Conservation (phyloP, 176 grass and related monocot species). For the Oryza brachyantha region DNA sequence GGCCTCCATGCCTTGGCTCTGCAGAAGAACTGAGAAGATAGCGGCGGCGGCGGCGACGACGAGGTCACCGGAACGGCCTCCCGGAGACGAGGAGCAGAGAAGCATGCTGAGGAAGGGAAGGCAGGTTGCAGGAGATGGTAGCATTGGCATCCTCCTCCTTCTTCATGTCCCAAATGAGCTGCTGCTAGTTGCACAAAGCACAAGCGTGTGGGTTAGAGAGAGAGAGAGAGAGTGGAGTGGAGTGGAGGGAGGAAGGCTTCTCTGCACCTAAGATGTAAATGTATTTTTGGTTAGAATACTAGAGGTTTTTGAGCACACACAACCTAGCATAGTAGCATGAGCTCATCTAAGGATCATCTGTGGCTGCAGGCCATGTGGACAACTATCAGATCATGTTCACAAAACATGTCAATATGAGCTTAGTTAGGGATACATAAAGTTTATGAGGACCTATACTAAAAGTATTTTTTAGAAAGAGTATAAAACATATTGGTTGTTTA, state of each 20-base stretch:
- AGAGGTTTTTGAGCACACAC: constrained; percentile 44
- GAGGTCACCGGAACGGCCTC: constrained; percentile 39
- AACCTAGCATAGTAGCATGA: constrained; percentile 10
- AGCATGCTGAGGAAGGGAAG: constrained; percentile 1
- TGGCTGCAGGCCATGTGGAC: not conserved
- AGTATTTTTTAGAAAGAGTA: not conserved
- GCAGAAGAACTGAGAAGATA: constrained; percentile 36
- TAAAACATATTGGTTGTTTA: not conserved
- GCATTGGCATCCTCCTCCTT: constrained; percentile 43
- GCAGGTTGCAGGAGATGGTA: constrained; percentile 10
- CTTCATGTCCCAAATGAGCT: constrained; percentile 22
- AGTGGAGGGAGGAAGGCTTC: constrained; percentile 12
- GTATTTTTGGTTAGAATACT: constrained; percentile 35
- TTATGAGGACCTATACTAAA: not conserved
- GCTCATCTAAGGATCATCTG: constrained; percentile 35
- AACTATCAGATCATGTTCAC: not conserved
- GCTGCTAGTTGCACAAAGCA: constrained; percentile 18
- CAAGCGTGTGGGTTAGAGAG: constrained; percentile 15
- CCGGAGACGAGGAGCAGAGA: not conserved
- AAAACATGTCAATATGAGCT: not conserved
- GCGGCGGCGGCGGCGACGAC: not conserved
- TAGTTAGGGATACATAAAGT: too few species aligned
- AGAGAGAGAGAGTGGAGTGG: not conserved
- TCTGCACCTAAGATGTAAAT: constrained; percentile 33
- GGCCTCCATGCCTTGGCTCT: constrained; percentile 35